Evolutionary conservation across 441 rosid species (phyloP).

Genomic region (Croton laevigatus): DNA sequence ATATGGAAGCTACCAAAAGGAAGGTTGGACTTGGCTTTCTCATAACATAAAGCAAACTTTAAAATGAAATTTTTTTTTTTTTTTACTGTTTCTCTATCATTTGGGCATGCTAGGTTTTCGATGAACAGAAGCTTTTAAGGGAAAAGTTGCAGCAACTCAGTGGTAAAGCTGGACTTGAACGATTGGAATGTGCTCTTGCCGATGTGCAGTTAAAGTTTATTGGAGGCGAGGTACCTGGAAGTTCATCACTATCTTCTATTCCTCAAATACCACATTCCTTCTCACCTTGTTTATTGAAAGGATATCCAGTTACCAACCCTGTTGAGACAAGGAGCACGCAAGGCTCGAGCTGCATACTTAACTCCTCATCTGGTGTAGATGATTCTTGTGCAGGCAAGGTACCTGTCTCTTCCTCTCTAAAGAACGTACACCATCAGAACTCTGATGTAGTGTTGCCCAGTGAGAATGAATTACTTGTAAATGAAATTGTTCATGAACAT

Average conservation of each 20-base stretch:
- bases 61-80: not conserved
- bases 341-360: conserved; percentile 44
- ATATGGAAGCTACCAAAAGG: conserved; percentile 63
- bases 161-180: conserved; percentile 66
- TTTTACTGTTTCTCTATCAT: not conserved
- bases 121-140: conserved; percentile 67
- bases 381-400: conserved; percentile 28
- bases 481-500: conserved; percentile 59
- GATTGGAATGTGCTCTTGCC: conserved; percentile 66
- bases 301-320: not conserved
- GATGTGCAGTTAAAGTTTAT: conserved; percentile 58
- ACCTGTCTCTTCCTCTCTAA: conserved; percentile 24
- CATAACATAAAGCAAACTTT: not conserved
- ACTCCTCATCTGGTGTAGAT: conserved; percentile 51
- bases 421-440: conserved; percentile 13
- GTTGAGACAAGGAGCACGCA: conserved; percentile 33
- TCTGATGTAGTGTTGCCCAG: conserved; percentile 24
- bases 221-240: conserved; percentile 46
- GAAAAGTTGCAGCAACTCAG: conserved; percentile 62
- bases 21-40: conserved; percentile 3
- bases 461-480: conserved; percentile 79
- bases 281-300: conserved; percentile 25
- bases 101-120: conserved; percentile 43
- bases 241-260: conserved; percentile 44
- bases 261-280: conserved; percentile 31